phyloP scores from a whole-genome alignment of 2,329 filamentous ascomycete species.

The Knoxdaviesia capensis region DNA sequence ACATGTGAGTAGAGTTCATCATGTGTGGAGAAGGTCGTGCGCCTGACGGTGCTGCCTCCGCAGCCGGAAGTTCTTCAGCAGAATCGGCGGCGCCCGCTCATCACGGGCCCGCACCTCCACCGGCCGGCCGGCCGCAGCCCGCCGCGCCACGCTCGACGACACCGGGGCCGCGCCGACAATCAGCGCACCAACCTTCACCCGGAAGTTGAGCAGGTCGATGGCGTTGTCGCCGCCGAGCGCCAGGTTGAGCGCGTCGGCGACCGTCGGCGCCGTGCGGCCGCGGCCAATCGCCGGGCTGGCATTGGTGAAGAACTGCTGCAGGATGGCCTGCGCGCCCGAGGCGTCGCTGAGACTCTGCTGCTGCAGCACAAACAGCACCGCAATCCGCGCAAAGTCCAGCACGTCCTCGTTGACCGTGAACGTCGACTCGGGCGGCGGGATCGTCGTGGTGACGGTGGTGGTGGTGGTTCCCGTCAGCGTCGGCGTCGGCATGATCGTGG shows the following conservation, averaged over 20 bases:
- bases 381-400: conserved; percentile 42
- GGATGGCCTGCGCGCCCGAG: conserved; percentile 27
- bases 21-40: no score
- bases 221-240: conserved; percentile 22
- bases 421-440: conserved; percentile 1
- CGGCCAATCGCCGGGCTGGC: conserved; percentile 11
- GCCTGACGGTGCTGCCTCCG: no score
- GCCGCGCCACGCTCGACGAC: no score
- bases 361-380: conserved; percentile 41
- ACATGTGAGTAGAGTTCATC: no score
- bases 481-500: conserved; percentile 2
- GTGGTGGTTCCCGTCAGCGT: conserved; percentile 3
- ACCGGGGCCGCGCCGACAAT: no score
- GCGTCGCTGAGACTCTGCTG: conserved; percentile 28
- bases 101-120: no score
- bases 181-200: conserved; percentile 2
- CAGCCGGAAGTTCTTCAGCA: no score
- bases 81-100: no score
- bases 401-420: conserved; percentile 34
- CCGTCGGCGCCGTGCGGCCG: conserved; percentile 15
- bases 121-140: no score
- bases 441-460: conserved; percentile 1
- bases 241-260: conserved; percentile 18
- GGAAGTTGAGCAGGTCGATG: conserved; percentile 27
- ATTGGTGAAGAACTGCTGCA: conserved; percentile 33